Conservation (phyloP, 2,329 filamentous ascomycete genomes). For the Cercospora canescens region DNA sequence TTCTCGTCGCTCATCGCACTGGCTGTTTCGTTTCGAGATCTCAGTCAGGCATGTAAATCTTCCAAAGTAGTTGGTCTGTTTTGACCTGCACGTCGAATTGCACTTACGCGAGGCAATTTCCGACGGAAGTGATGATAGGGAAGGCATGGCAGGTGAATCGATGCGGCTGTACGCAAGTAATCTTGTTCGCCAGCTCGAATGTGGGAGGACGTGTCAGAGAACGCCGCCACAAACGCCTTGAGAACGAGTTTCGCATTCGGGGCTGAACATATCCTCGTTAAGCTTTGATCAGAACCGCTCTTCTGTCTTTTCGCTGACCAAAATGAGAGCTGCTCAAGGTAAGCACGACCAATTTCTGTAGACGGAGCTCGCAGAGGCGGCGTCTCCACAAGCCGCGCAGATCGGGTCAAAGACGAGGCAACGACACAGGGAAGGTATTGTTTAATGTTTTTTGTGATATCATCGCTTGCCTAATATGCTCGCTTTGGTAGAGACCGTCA, state of each 20-base stretch:
- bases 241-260: no score
- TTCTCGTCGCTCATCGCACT: background rate
- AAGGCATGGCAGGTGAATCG: background rate
- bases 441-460: constrained; percentile 15
- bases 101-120: background rate
- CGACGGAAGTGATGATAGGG: background rate
- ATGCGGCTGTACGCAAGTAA: background rate
- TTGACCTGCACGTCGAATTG: background rate
- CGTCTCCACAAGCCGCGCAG: background rate
- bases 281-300: background rate
- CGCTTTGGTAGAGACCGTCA: constrained; percentile 16
- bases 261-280: background rate
- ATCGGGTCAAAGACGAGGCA: background rate
- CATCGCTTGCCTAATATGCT: constrained; percentile 16
- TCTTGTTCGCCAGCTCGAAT: background rate
- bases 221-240: no score
- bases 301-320: background rate
- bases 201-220: no score
- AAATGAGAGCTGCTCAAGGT: background rate
- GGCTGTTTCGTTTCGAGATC: background rate
- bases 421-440: background rate
- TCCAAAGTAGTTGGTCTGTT: background rate
- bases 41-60: no score
- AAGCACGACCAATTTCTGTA: background rate
- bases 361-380: background rate